Percentiles rank a stretch among this genome's conserved stretches.
phyloP scores from a whole-genome alignment of 176 grass and related monocot species.

The Guadua angustifolia region DNA sequence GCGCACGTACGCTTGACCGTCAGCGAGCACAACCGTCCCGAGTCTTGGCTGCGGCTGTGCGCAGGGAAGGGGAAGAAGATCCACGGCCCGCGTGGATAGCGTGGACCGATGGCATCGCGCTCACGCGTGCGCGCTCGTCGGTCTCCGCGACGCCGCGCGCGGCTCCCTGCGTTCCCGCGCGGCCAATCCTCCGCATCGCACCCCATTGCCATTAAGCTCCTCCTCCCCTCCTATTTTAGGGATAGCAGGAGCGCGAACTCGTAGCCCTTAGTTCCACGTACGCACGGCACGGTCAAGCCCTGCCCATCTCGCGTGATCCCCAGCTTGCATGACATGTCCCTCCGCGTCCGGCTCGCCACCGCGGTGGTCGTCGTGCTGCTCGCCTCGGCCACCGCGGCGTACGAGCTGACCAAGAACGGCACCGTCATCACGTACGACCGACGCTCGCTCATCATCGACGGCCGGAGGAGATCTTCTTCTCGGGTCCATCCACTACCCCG shows the following conservation, averaged over 20 bases:
- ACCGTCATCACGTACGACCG: conserved; percentile 62
- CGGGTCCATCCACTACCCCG: conserved; percentile 90
- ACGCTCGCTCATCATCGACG: conserved; percentile 77
- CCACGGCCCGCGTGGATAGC: no score
- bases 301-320: neutral
- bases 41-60: no score
- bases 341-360: conserved; percentile 29
- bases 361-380: neutral
- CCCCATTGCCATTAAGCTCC: neutral
- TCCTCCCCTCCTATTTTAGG: conserved; percentile 45
- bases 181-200: conserved; percentile 25
- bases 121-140: neutral
- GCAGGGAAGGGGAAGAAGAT: no score
- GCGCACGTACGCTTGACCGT: neutral
- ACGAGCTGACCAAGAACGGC: conserved; percentile 23
- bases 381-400: conserved; percentile 14
- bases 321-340: conserved; percentile 1
- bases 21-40: neutral
- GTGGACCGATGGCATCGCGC: no score
- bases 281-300: neutral
- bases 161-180: conserved; percentile 35
- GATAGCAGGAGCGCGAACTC: neutral
- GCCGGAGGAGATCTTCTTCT: conserved; percentile 66
- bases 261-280: conserved; percentile 18
- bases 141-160: neutral